These are phyloP conservation scores for Chiua sp. DNA, from an alignment of 1,284 basidiomycete genomes.

Conservation along the genomic window DNA sequence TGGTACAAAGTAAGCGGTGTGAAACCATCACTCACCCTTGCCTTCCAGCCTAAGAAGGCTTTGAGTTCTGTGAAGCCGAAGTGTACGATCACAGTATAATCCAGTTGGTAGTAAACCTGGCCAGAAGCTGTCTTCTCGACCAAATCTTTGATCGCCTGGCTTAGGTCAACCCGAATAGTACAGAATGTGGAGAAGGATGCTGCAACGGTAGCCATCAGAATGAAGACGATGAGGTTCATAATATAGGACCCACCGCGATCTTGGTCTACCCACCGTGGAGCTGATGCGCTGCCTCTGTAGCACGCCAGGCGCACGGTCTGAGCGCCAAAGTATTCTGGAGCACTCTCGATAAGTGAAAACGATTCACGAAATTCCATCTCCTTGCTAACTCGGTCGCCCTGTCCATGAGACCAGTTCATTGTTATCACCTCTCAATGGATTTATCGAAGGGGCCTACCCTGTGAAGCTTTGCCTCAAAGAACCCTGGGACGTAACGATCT, in stretches of 20 bases:
- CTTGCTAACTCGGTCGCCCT: background rate
- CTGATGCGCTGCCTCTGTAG: conserved; percentile 10
- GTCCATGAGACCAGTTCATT: background rate
- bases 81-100: conserved; percentile 16
- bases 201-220: background rate
- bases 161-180: conserved; percentile 1
- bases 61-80: conserved; percentile 8
- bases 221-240: background rate
- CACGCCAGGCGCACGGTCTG: conserved; percentile 5
- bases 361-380: conserved; percentile 5
- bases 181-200: conserved; percentile 4
- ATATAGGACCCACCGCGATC: conserved; percentile 3
- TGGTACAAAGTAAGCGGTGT: background rate
- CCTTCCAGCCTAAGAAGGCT: conserved; percentile 9
- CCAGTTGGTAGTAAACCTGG: conserved; percentile 7
- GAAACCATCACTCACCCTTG: conserved; percentile 2
- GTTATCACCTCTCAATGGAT: background rate
- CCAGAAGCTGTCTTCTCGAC: background rate
- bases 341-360: conserved; percentile 3
- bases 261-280: conserved; percentile 15
- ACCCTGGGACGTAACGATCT: conserved; percentile 6
- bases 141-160: conserved; percentile 3
- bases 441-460: background rate
- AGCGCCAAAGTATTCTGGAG: conserved; percentile 4
- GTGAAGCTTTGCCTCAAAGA: conserved; percentile 7